Percentiles rank a stretch among this genome's conserved stretches.
Evolutionary conservation across 83 land plant genomes (phyloP).

Genomic region (Picea mariana): DNA sequence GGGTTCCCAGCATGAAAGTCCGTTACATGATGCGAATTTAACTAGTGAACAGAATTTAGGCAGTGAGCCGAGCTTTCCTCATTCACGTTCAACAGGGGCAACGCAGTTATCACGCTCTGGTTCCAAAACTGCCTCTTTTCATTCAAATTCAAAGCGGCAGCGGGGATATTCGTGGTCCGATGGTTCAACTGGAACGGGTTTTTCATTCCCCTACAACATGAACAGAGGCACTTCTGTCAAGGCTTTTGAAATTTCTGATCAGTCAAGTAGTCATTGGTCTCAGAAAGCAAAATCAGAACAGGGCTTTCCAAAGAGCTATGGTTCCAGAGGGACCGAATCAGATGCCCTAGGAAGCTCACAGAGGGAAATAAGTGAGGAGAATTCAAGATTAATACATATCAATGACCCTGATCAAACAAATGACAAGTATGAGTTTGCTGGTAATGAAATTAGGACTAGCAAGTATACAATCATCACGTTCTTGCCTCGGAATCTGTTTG

Average conservation of each 20-base stretch:
- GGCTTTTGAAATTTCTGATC: conserved; percentile 14
- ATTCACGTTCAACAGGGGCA: not conserved
- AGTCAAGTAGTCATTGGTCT: conserved; percentile 8
- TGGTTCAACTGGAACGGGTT: not conserved
- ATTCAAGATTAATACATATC: conserved; percentile 54
- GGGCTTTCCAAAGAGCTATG: conserved; percentile 24
- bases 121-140: not conserved
- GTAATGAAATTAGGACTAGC: conserved; percentile 68
- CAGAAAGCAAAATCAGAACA: not conserved
- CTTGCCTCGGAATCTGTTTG: conserved; percentile 83
- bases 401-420: conserved; percentile 73
- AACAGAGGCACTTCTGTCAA: not conserved
- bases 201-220: not conserved
- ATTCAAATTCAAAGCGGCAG: not conserved
- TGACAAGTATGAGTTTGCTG: conserved; percentile 65
- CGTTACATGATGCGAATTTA: too few relatives aligned
- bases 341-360: conserved; percentile 42
- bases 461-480: conserved; percentile 83
- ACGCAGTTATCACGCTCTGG: not conserved
- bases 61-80: not conserved
- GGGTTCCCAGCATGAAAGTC: too few relatives aligned
- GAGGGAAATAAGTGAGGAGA: conserved; percentile 54
- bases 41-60: too few relatives aligned
- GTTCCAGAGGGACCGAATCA: conserved; percentile 42
- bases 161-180: not conserved